Base-by-base conservation (phyloP, 805 yeast species). In the Lipomyces mesembrius region DNA sequence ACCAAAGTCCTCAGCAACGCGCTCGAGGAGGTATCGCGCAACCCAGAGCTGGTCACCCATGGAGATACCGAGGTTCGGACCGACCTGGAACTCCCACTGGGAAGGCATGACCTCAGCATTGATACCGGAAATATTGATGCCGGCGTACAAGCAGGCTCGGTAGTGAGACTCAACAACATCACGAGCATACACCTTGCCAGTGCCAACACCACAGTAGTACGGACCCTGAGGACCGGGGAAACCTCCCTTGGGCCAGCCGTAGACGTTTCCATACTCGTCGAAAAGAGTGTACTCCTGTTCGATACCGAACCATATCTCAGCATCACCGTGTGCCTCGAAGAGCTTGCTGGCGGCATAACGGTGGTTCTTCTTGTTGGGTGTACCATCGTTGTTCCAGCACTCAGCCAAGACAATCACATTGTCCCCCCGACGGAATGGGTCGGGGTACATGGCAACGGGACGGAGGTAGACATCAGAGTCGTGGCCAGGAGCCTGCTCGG, bases 181-280 rank as follows among this genome's bases (percentile, higher is more conserved):
- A 84, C 99, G 88, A 77, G 98, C 97, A 80, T 89, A 91, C 72
- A 94, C 99, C 84, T 92, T 93, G 78, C 98, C 97, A 76, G 97
- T 86, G 83, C 99, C 99, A 73, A 95, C 99, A 88, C 98, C 99
- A 86, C 99, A 95, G 88, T 95, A 95, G 90, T 95, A 95, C 70
- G 99, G 99, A 74, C 99, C 99, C 84, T 95, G 99, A 73, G 99
- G 98, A 75, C 97, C 98, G 79, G 99, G 99, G 96, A 86, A 95
- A 71, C 98, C 99, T 76, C 98, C 98, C 85, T 91, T 88, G 81
- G 99, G 99, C 99, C 99, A 95, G 73, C 97, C 98, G 82, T 93
- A 95, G 71, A 90, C 92, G 76, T 89, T 83, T 80, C 91, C 97
- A 76, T 81, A 89, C 80, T 90, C 89, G 81, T 95, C 99, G 77